Evolutionary conservation across 345 rosid genomes (phyloP).

Genomic region (Aegle marmelos): DNA sequence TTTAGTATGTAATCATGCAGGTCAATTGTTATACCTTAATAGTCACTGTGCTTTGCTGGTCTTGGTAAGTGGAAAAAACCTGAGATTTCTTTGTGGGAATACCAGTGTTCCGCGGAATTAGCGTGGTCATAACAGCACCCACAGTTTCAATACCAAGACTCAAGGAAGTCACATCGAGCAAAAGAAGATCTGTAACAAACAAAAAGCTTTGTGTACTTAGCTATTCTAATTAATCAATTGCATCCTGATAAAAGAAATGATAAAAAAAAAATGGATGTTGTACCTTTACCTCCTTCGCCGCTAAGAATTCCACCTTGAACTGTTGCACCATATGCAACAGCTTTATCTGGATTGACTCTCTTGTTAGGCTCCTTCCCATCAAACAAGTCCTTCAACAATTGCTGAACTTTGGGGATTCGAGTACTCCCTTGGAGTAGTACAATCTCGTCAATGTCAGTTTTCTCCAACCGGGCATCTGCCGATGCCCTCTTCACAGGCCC

Average conservation of each 20-base stretch:
- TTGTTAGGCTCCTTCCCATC: slow-evolving; percentile 49
- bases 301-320: slow-evolving; percentile 51
- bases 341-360: slow-evolving; percentile 61
- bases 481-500: slow-evolving; percentile 45
- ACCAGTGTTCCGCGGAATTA: slow-evolving; percentile 51
- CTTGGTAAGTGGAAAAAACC: slow-evolving; percentile 45
- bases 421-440: slow-evolving; percentile 66
- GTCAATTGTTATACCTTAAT: slow-evolving; percentile 30
- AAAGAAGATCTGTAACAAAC: slow-evolving; percentile 32
- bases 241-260: not conserved
- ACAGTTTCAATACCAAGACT: slow-evolving; percentile 54
- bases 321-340: slow-evolving; percentile 61
- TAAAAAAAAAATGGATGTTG: not conserved
- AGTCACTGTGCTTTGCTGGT: slow-evolving; percentile 46
- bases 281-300: slow-evolving; percentile 47
- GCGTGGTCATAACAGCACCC: slow-evolving; percentile 56
- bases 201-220: not conserved
- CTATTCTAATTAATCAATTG: not conserved
- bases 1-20: not conserved
- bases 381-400: slow-evolving; percentile 47
- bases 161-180: slow-evolving; percentile 48
- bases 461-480: slow-evolving; percentile 43
- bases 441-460: slow-evolving; percentile 41
- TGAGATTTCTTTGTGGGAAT: slow-evolving; percentile 50
- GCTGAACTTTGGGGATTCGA: slow-evolving; percentile 49